phyloP scores from a whole-genome alignment of 805 yeast species.

The Candida tibetensis region DNA sequence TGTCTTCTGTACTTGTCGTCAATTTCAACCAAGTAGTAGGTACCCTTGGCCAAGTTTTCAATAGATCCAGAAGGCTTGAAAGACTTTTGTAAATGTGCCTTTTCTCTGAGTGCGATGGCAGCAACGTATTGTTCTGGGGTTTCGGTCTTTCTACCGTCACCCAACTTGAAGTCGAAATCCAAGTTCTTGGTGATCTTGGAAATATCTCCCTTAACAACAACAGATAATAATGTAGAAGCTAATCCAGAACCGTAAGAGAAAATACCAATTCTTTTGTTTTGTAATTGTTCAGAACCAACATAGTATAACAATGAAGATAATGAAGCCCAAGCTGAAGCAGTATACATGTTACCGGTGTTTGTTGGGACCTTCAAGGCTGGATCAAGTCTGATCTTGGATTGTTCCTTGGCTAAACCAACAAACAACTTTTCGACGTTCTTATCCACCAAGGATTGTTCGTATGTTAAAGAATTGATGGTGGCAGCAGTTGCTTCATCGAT shows the following conservation, averaged over 20 bases:
- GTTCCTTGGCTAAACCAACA: constrained; percentile 70
- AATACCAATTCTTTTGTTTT: constrained; percentile 81
- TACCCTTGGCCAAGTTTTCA: constrained; percentile 68
- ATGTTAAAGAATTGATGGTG: constrained; percentile 52
- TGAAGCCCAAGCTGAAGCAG: constrained; percentile 89
- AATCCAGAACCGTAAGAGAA: constrained; percentile 98
- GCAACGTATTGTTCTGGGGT: constrained; percentile 80
- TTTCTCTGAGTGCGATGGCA: constrained; percentile 83
- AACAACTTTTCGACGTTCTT: constrained; percentile 82
- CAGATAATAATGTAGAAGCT: constrained; percentile 85
- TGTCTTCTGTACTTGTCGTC: constrained; percentile 87
- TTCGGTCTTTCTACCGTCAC: constrained; percentile 55
- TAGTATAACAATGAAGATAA: constrained; percentile 76
- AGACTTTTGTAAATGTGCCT: constrained; percentile 77
- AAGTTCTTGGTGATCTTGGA: constrained; percentile 60
- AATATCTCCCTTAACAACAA: constrained; percentile 78
- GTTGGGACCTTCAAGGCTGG: constrained; percentile 88
- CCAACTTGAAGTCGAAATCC: constrained; percentile 65
- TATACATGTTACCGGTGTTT: constrained; percentile 97
- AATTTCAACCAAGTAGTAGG: constrained; percentile 78
- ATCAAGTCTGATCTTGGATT: constrained; percentile 62
- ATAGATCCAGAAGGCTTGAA: constrained; percentile 77
- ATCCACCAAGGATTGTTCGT: constrained; percentile 78
- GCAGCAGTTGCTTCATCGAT: constrained; percentile 51
- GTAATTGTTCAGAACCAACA: constrained; percentile 71